Percentiles rank a stretch among this genome's conserved stretches.
Conservation (phyloP, 495 filamentous ascomycete species). For the Neurospora intermedia region DNA sequence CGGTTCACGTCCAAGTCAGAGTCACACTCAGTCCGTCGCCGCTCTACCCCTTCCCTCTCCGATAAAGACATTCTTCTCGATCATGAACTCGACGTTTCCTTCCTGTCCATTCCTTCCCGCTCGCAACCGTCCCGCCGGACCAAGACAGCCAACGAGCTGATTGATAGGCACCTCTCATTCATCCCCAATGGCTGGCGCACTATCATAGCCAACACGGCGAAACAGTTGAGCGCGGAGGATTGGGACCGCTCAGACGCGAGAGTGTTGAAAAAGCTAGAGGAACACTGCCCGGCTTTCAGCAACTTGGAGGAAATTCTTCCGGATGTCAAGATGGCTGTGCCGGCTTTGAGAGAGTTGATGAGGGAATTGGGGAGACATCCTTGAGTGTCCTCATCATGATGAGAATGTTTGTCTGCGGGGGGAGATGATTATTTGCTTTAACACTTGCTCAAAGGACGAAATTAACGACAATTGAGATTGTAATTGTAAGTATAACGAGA, state of each 20-base stretch:
- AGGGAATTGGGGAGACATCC: neutral
- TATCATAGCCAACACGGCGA: neutral
- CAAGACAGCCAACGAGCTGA: neutral
- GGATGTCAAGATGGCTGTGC: neutral
- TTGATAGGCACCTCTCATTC: neutral
- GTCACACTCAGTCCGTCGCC: neutral
- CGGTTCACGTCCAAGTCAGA: neutral
- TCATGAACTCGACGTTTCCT: neutral
- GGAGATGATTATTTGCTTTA: neutral
- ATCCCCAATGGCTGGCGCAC: neutral
- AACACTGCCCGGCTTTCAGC: neutral
- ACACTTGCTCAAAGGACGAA: neutral
- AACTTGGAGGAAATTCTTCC: neutral
- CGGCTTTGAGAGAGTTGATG: neutral
- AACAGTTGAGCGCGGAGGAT: neutral
- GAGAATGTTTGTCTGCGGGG: neutral
- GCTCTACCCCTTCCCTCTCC: neutral
- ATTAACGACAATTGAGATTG: rapidly evolving
- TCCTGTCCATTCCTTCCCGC: neutral
- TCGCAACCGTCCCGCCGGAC: neutral
- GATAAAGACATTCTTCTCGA: too few relatives aligned
- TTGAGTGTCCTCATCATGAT: neutral
- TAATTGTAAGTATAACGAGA: rapidly evolving
- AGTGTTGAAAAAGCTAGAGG: neutral
- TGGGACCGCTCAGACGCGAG: neutral